These are phyloP conservation scores for Cutaneotrichosporon cyanovorans DNA, from an alignment of 1,284 basidiomycete species.

Conservation along the genomic window DNA sequence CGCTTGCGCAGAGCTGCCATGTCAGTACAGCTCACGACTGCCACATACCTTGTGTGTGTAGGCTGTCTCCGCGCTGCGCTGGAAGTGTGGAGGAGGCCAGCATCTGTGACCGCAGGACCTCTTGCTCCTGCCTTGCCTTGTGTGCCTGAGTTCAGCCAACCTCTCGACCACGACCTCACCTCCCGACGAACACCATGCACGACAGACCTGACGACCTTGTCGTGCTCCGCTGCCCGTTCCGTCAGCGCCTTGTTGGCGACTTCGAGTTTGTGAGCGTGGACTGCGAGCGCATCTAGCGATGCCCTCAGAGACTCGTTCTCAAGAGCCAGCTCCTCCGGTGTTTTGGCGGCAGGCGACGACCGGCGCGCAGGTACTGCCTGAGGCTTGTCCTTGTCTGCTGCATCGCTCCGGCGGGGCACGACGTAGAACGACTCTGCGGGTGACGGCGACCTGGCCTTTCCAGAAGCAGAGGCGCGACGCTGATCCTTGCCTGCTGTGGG, in stretches of 20 bases:
- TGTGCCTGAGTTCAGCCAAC: slow-evolving; percentile 13
- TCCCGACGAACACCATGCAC: slow-evolving; percentile 37
- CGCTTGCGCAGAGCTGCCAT: slow-evolving; percentile 8
- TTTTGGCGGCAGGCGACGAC: slow-evolving; percentile 26
- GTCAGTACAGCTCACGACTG: neutral
- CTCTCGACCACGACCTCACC: slow-evolving; percentile 16
- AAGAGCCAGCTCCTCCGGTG: slow-evolving; percentile 42
- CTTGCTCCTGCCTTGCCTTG: slow-evolving; percentile 27
- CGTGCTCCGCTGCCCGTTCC: slow-evolving; percentile 29
- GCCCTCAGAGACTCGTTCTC: slow-evolving; percentile 42
- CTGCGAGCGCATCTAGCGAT: slow-evolving; percentile 40
- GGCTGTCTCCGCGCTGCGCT: neutral
- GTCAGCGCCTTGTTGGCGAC: slow-evolving; percentile 25
- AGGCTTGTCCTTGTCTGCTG: neutral
- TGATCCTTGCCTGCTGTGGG: neutral
- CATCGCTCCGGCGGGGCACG: slow-evolving; percentile 15
- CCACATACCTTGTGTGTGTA: neutral
- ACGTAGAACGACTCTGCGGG: slow-evolving; percentile 36
- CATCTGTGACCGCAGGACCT: slow-evolving; percentile 31
- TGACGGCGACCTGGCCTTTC: slow-evolving; percentile 4
- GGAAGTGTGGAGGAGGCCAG: slow-evolving; percentile 18
- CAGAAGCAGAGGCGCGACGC: neutral
- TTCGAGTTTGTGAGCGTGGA: slow-evolving; percentile 34
- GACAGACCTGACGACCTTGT: slow-evolving; percentile 34
- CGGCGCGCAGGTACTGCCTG: neutral